These are phyloP conservation scores for Syzygium syzygioides DNA, from an alignment of 441 rosid species.

Conservation along the genomic window DNA sequence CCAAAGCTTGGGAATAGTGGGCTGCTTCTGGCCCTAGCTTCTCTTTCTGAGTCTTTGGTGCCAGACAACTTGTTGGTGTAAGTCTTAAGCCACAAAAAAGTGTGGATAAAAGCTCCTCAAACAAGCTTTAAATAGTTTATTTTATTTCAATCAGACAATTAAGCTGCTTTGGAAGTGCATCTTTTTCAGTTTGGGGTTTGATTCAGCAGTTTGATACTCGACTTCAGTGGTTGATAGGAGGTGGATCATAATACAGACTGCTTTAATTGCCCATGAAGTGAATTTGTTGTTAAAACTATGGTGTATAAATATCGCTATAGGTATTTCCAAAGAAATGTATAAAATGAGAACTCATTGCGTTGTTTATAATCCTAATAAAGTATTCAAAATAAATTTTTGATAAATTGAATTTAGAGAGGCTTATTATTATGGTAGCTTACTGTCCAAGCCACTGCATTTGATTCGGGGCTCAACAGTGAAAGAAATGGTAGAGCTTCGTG, in stretches of 20 bases:
- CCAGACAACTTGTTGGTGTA: neutral
- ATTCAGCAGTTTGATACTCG: neutral
- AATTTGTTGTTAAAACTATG: neutral
- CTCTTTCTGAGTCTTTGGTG: neutral
- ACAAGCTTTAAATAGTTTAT: neutral
- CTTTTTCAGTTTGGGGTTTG: neutral
- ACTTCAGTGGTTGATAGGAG: neutral
- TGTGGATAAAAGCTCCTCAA: neutral
- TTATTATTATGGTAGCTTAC: neutral
- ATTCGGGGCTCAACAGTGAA: conserved; percentile 78
- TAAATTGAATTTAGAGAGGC: neutral
- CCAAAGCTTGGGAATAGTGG: neutral
- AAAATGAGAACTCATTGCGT: neutral
- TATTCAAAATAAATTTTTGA: neutral
- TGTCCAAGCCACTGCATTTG: neutral
- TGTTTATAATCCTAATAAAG: neutral
- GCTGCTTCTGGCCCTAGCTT: neutral
- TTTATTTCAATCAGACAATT: neutral
- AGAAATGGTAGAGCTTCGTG: conserved; percentile 89
- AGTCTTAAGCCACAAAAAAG: neutral
- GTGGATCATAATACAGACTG: neutral
- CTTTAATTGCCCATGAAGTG: neutral
- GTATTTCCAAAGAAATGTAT: neutral
- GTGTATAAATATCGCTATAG: neutral
- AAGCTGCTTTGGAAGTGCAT: neutral